Evolutionary conservation across 2,329 filamentous ascomycete species (phyloP).

Genomic region (Epichloe gansuensis): DNA sequence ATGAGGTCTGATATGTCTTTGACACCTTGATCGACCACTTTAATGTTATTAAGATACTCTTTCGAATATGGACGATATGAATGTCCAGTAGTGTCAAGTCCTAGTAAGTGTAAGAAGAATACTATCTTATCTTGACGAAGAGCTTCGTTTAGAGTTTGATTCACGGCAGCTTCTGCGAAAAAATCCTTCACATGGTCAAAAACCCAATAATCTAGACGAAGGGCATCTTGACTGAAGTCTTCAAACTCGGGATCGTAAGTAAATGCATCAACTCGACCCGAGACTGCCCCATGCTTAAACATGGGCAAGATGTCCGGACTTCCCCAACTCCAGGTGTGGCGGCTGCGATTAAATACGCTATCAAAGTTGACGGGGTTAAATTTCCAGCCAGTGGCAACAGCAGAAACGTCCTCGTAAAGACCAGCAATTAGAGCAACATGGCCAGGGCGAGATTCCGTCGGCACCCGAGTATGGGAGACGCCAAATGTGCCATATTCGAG

Average conservation of each 20-base stretch:
- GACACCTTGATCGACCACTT: constrained; percentile 84
- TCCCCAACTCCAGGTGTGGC: constrained; percentile 98
- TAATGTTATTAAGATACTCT: constrained; percentile 89
- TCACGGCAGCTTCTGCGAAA: constrained; percentile 66
- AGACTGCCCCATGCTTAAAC: constrained; percentile 87
- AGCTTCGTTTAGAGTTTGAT: constrained; percentile 58
- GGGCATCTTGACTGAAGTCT: constrained; percentile 76
- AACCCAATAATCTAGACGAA: constrained; percentile 80
- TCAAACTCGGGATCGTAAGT: constrained; percentile 76
- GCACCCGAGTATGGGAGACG: constrained; percentile 91
- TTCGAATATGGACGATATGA: constrained; percentile 79
- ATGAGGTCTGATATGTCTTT: constrained; percentile 70
- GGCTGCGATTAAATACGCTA: constrained; percentile 93
- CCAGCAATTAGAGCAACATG: constrained; percentile 96
- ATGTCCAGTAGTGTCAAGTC: constrained; percentile 84
- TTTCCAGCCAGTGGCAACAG: constrained; percentile 96
- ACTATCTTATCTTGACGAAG: constrained; percentile 77
- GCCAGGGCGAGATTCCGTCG: constrained; percentile 89
- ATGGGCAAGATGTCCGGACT: constrained; percentile 95
- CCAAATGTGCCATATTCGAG: constrained; percentile 89
- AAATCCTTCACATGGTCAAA: constrained; percentile 86
- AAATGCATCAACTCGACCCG: constrained; percentile 75
- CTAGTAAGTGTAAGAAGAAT: constrained; percentile 89
- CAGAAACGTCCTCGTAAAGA: constrained; percentile 93
- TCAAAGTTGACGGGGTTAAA: constrained; percentile 97